A percentile compares a stretch with the other conserved stretches of the same genome.
These are phyloP conservation scores for Pichia sp. DNA, from an alignment of 1,139 yeast species.

Conservation along the genomic window DNA sequence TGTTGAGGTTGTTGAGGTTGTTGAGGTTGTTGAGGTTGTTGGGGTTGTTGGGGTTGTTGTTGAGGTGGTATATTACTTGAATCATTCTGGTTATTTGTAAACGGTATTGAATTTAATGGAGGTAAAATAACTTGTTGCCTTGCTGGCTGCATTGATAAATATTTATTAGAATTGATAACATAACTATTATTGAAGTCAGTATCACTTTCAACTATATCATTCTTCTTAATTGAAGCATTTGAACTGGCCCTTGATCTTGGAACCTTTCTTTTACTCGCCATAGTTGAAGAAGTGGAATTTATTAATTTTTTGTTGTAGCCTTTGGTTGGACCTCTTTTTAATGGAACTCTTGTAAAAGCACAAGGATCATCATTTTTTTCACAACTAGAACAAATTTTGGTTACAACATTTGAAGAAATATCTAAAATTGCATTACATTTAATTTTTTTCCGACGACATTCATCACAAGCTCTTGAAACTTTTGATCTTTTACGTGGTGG, in stretches of 20 bases:
- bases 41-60: not conserved
- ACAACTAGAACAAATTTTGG: slow-evolving; percentile 53
- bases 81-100: not conserved
- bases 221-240: not conserved
- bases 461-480: slow-evolving; percentile 64
- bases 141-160: not conserved
- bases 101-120: slow-evolving; percentile 20
- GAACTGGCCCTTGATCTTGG: slow-evolving; percentile 13
- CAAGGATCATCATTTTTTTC: slow-evolving; percentile 47
- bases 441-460: slow-evolving; percentile 58
- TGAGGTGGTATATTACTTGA: not conserved
- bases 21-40: not conserved
- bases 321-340: slow-evolving; percentile 73
- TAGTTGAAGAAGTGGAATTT: not conserved
- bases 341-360: slow-evolving; percentile 59
- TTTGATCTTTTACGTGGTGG: slow-evolving; percentile 47
- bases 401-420: slow-evolving; percentile 37
- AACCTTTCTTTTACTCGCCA: not conserved
- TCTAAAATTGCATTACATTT: slow-evolving; percentile 55
- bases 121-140: slow-evolving; percentile 22
- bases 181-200: not conserved
- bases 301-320: slow-evolving; percentile 46
- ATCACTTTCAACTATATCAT: not conserved
- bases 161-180: not conserved
- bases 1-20: slow-evolving; percentile 26